A percentile compares a stretch with the other conserved stretches of the same genome.
phyloP scores from a whole-genome alignment of 2,329 filamentous ascomycete species.

The Penicillium sp. region DNA sequence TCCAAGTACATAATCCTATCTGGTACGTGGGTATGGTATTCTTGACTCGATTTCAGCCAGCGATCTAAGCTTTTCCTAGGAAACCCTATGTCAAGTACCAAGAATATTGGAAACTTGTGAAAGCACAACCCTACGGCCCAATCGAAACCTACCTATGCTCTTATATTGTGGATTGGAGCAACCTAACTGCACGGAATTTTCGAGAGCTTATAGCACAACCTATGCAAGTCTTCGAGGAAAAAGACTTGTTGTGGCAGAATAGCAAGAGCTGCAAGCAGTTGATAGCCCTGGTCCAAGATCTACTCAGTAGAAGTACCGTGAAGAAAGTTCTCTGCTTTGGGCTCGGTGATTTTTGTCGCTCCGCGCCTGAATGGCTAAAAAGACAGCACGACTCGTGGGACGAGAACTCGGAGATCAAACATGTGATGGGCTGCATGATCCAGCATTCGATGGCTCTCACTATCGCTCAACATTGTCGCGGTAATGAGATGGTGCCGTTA shows the following conservation, averaged over 20 bases:
- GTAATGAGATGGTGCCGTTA: constrained; percentile 16
- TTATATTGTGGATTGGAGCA: constrained; percentile 24
- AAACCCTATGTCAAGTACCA: constrained; percentile 21
- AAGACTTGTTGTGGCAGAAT: constrained; percentile 19
- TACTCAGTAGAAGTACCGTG: constrained; percentile 14
- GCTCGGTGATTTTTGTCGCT: constrained; percentile 22
- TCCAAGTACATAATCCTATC: constrained; percentile 23
- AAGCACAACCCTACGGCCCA: constrained; percentile 17
- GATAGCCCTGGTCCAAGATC: constrained; percentile 11
- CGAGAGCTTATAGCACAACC: constrained; percentile 21
- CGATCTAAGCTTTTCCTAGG: constrained; percentile 17
- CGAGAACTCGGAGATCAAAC: constrained; percentile 13
- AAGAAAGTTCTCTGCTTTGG: constrained; percentile 23
- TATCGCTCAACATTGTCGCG: constrained; percentile 19
- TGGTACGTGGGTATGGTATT: constrained; percentile 19
- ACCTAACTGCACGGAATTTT: constrained; percentile 20
- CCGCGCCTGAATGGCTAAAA: constrained; percentile 21
- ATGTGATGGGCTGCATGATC: constrained; percentile 16
- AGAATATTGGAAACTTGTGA: constrained; percentile 23
- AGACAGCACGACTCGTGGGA: constrained; percentile 15
- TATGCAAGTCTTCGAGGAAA: constrained; percentile 20
- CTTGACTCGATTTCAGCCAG: constrained; percentile 8
- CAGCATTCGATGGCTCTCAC: constrained; percentile 24
- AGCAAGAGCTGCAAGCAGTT: constrained; percentile 19
- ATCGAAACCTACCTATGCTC: constrained; percentile 21